These are phyloP conservation scores for Arthrobotrys pseudoclavata DNA, from an alignment of 2,329 filamentous ascomycete genomes.

Conservation along the genomic window DNA sequence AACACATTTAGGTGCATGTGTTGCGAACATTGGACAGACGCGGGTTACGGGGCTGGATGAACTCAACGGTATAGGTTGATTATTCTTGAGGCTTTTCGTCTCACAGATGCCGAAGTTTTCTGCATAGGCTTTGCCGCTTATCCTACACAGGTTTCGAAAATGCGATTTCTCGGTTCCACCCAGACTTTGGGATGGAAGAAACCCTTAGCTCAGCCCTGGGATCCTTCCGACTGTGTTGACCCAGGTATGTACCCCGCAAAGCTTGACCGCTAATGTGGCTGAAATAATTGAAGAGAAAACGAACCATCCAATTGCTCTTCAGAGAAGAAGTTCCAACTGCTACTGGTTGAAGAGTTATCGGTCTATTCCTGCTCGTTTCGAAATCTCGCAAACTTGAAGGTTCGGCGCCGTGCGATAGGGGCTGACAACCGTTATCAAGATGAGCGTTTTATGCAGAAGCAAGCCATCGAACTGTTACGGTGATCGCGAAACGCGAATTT, in stretches of 20 bases:
- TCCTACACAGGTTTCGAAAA: background rate
- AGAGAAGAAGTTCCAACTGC: background rate
- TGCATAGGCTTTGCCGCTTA: background rate
- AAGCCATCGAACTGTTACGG: background rate
- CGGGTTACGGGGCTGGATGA: too few relatives aligned
- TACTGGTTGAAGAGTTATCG: background rate
- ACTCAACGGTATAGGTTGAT: too few relatives aligned
- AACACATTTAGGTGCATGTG: background rate
- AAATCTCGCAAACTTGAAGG: background rate
- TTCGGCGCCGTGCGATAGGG: background rate
- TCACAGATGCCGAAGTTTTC: background rate
- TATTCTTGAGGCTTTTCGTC: too few relatives aligned
- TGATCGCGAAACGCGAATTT: background rate
- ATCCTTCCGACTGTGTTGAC: slow-evolving; percentile 9
- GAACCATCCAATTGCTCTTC: too few relatives aligned
- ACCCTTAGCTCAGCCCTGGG: background rate
- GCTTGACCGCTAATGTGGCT: background rate
- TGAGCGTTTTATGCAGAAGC: background rate
- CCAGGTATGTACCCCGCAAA: background rate
- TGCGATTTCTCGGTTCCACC: background rate
- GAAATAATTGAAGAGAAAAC: background rate
- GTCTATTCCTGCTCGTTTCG: background rate
- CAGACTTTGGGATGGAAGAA: background rate
- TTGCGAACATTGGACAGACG: too few relatives aligned
- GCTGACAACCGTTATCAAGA: background rate